These are phyloP conservation scores for Emmonsiellopsis sp. DNA, from an alignment of 2,329 filamentous ascomycete genomes.

Conservation along the genomic window DNA sequence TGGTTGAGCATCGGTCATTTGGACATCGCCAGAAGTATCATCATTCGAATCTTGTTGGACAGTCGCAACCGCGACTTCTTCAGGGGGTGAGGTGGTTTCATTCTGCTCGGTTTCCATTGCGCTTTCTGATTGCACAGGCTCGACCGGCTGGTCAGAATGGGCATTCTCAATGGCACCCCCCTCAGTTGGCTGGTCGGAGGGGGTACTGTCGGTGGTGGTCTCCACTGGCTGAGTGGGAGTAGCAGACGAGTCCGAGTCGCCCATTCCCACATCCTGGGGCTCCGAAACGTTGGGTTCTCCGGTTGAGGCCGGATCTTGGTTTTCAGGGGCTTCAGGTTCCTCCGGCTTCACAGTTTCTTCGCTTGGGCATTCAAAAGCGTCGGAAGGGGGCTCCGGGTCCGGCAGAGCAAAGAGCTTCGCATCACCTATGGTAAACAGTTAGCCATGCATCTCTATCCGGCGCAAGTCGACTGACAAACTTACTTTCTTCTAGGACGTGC, in stretches of 20 bases:
- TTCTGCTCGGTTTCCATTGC: neutral
- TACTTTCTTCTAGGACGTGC: constrained; percentile 28
- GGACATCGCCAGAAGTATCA: neutral
- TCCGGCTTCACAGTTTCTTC: constrained; percentile 22
- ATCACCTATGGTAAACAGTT: constrained; percentile 16
- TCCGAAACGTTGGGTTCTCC: neutral
- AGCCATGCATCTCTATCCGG: constrained; percentile 2
- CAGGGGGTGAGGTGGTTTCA: neutral
- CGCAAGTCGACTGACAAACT: constrained; percentile 1
- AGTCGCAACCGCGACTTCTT: neutral
- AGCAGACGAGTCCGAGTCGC: neutral
- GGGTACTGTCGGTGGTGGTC: too few relatives aligned
- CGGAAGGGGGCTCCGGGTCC: constrained; percentile 18
- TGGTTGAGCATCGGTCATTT: neutral
- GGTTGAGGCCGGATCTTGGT: constrained; percentile 3
- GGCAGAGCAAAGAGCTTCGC: constrained; percentile 27
- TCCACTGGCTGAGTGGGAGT: neutral
- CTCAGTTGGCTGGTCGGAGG: neutral
- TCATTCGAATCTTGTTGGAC: neutral
- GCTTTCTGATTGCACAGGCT: neutral
- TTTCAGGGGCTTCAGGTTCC: neutral
- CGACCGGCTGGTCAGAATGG: neutral
- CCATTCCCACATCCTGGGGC: neutral
- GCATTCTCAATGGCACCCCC: neutral
- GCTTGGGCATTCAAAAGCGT: constrained; percentile 19